Evolutionary conservation across 2,329 filamentous ascomycete species (phyloP), one percentile per base, ranked within the genome.

Genomic region (Polychaeton citri): DNA sequence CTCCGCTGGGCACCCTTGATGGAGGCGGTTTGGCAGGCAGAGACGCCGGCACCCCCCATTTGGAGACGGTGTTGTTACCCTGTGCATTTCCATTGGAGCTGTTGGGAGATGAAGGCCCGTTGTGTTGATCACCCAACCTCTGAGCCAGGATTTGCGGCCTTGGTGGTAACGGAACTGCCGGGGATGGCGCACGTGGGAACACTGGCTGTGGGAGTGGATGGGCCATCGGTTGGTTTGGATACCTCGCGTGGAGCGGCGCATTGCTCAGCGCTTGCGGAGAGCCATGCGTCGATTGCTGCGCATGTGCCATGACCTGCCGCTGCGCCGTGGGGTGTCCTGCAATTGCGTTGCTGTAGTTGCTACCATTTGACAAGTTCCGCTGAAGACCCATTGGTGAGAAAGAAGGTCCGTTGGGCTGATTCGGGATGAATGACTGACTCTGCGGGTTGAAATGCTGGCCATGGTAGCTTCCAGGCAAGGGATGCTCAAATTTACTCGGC

Each of bases 381-480:
- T 46, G 46, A 3, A 28, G 15, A 15, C 12, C 5, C n/a, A n/a
- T n/a, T 3, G 49, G 48, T 16, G 46, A 46, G 37, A 50, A 50
- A 1, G 47, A 41, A 35, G 35, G 6, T 31, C 19, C 26, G 13
- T 26, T 36, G 17, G 31, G 40, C 20, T 73, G 65, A 35, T 68
- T 69, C 2, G 88, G 88, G 17, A 94, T 74, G 58, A 96, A 95
- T 0, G 87, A 82, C 52, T 93, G 83, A 12, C 83, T 95, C 62
- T 93, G 87, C 1, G 87, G 88, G 53, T 95, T 95, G 64, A 96
- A 95, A 9, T 81, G 76, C 49, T 85, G 83, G 39, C 86, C 72
- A 52, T 81, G 84, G 54, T 75, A 92, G 59, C 80, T 90, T 21
- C 84, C 84, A 10, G 85, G 83, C 38, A 92, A 76, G 5, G 84